Percentiles rank a stretch among this genome's conserved stretches.
Conservation (phyloP, 306 rosid species). For the Ormosia emarginata region DNA sequence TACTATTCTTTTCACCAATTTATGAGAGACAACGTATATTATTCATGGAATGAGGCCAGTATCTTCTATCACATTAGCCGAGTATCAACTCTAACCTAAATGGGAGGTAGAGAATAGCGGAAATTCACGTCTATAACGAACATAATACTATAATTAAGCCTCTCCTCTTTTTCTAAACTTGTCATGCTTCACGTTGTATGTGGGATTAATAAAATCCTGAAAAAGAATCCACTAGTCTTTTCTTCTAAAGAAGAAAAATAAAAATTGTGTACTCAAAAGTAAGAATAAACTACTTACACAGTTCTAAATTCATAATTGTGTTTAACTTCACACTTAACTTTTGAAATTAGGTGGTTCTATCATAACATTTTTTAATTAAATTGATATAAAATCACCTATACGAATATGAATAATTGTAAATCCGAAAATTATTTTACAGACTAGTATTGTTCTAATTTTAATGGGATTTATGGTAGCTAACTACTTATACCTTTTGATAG, state of each 20-base stretch:
- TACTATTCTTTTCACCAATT: constrained; percentile 19
- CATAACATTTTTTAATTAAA: neutral
- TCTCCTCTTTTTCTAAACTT: neutral
- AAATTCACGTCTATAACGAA: neutral
- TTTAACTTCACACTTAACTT: neutral
- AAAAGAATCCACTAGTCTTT: neutral
- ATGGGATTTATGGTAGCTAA: neutral
- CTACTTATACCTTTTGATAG: neutral
- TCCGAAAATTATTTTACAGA: neutral
- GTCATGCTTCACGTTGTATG: neutral
- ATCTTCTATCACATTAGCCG: neutral
- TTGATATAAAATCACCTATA: neutral
- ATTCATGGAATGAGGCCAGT: neutral
- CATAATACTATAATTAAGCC: constrained; percentile 13
- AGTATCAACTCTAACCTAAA: neutral
- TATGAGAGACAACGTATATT: neutral
- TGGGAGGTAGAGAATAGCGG: constrained; percentile 4
- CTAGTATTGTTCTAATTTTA: neutral
- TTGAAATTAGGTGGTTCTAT: neutral
- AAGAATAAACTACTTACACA: neutral
- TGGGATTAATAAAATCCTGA: constrained; percentile 1
- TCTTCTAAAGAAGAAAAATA: neutral
- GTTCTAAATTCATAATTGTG: neutral
- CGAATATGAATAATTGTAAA: neutral
- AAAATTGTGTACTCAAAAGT: neutral